Evolutionary conservation across 2,329 filamentous ascomycete genomes (phyloP).

Genomic region (Bipolaris gigantea): DNA sequence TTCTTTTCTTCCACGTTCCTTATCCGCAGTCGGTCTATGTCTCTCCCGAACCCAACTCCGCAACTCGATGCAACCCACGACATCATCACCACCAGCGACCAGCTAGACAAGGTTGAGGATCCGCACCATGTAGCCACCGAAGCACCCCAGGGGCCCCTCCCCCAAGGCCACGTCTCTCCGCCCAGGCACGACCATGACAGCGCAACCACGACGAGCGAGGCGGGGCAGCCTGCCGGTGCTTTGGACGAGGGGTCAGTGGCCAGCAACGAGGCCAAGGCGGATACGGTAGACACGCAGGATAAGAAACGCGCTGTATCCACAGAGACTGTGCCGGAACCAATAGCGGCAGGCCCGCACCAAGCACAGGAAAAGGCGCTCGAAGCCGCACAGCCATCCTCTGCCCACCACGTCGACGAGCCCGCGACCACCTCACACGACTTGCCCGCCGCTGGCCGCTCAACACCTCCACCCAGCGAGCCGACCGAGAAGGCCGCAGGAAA

Average conservation of each 20-base stretch:
- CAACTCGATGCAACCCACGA: conserved; percentile 35
- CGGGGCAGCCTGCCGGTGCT: conserved; percentile 26
- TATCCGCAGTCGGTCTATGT: conserved; percentile 39
- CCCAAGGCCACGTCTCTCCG: background rate
- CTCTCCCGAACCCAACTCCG: conserved; percentile 37
- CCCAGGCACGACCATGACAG: background rate
- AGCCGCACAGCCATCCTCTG: conserved; percentile 6
- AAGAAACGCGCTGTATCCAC: background rate
- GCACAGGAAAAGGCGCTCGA: background rate
- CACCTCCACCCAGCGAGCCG: conserved; percentile 26
- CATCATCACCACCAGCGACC: conserved; percentile 19
- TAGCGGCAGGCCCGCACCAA: background rate
- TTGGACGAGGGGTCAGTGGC: conserved; percentile 12
- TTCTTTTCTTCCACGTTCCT: conserved; percentile 2
- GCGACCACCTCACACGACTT: conserved; percentile 23
- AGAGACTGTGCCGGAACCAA: background rate
- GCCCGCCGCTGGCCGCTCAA: conserved; percentile 10
- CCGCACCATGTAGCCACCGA: conserved; percentile 8
- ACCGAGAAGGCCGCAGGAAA: conserved; percentile 33
- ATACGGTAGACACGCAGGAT: background rate
- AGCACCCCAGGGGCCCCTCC: background rate
- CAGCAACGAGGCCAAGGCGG: conserved; percentile 7
- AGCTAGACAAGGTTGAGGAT: conserved; percentile 20
- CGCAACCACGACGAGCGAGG: conserved; percentile 12
- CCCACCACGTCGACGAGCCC: conserved; percentile 21